phyloP scores from a whole-genome alignment of 1,284 basidiomycete species.

The Paramarasmius palmivorus region DNA sequence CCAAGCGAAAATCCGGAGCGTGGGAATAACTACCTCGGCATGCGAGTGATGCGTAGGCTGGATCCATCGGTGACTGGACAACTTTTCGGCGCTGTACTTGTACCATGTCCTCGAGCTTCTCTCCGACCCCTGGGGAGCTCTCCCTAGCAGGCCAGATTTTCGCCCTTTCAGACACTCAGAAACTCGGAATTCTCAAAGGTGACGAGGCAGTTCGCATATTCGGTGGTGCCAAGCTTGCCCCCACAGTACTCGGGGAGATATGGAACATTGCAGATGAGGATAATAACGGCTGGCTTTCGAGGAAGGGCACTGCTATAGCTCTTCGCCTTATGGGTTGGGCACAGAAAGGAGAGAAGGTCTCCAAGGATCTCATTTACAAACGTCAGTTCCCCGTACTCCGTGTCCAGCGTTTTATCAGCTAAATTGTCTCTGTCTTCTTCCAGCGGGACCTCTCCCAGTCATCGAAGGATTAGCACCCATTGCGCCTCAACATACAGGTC shows the following conservation, averaged over 20 bases:
- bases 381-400: conserved; percentile 45
- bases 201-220: conserved; percentile 85
- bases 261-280: conserved; percentile 93
- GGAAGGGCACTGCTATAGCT: conserved; percentile 83
- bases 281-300: conserved; percentile 89
- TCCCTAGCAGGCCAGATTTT: conserved; percentile 74
- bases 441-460: conserved; percentile 81
- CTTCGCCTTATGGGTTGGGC: conserved; percentile 91
- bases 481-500: conserved; percentile 45
- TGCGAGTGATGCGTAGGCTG: conserved; percentile 1
- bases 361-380: conserved; percentile 61
- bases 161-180: conserved; percentile 66
- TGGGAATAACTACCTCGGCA: background rate
- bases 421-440: conserved; percentile 8
- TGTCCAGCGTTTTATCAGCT: conserved; percentile 22
- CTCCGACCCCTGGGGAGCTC: conserved; percentile 65
- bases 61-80: background rate
- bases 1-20: background rate
- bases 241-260: conserved; percentile 86
- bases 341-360: conserved; percentile 81
- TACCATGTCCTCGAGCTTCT: conserved; percentile 62
- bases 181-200: conserved; percentile 82
- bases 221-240: conserved; percentile 74
- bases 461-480: conserved; percentile 72
- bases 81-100: conserved; percentile 17